phyloP scores from a whole-genome alignment of 2,329 filamentous ascomycete species.

The Rhynchosporium secalis region DNA sequence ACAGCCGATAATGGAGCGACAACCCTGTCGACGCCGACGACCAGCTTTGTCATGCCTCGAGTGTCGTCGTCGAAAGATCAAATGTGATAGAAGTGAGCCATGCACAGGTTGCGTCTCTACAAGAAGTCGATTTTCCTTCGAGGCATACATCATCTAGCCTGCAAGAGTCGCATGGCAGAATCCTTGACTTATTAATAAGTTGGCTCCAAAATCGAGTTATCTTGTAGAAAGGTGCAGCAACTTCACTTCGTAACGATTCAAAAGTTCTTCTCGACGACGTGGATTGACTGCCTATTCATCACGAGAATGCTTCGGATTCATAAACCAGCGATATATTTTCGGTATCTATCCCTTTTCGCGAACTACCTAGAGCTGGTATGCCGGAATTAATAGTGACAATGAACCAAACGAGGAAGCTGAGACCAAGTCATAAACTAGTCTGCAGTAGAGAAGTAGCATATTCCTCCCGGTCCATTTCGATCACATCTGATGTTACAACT shows the following conservation, averaged over 20 bases:
- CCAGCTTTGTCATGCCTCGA: constrained; percentile 43
- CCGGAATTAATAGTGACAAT: constrained; percentile 37
- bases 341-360: background rate
- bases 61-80: constrained; percentile 46
- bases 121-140: constrained; percentile 35
- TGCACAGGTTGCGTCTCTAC: constrained; percentile 41
- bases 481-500: background rate
- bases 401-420: constrained; percentile 42
- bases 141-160: background rate
- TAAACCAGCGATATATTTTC: background rate
- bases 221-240: no score
- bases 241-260: background rate
- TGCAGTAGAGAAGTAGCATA: constrained; percentile 38
- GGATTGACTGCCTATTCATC: background rate
- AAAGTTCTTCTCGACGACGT: background rate
- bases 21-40: constrained; percentile 18
- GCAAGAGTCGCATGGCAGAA: background rate
- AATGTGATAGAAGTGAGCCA: constrained; percentile 44
- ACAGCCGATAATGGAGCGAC: constrained; percentile 20
- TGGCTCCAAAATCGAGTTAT: background rate
- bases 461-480: background rate
- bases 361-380: background rate
- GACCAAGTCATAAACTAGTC: constrained; percentile 41
- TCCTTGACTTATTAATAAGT: no score
- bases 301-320: background rate